Base-by-base conservation (phyloP, 441 rosid species). In the Populus tomentosa region DNA sequence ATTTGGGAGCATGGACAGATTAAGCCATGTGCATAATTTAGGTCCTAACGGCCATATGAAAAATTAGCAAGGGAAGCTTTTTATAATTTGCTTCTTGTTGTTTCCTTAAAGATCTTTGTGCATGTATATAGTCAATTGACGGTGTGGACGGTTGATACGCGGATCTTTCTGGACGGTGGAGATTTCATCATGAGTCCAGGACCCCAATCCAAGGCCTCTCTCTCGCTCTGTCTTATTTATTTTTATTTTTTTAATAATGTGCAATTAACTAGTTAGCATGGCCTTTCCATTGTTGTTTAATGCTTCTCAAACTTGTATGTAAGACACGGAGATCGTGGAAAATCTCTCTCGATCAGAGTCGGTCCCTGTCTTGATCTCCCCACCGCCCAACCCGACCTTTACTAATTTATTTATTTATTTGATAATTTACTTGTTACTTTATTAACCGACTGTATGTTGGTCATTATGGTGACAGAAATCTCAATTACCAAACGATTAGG, bases 141-240 rank as follows among this genome's bases (percentile, higher is more conserved):
- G 69, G 38, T 36, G 67, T 53, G 77, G 83, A 70, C 83, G 83
- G 86, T 69, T 81, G 89, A 87, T 87, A 83, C 73, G 89, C 79
- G 78, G 78, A 83, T 85, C 88, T 77, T 65, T 38, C 6, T 76
- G 83, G 85, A 82, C 86, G 84, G 85, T 75, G 69, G 77, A 75
- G 82, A 83, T 80, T 35, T 67, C 71, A 62, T 66, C 69, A 26
- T 18, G 64, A 20, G 18, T 13, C 10, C 21, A 10, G 5, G 18
- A 13, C 18, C 46, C 32, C 42, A 2, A n/a, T 16, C 16, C 24
- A 11, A 72, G 28, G 28, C 14, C 32, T 11, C 1, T 69, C 14
- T 69, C 40, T 38, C 24, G 5, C 0, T 69, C 13, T 69, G 21
- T 36, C 16, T 20, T n/a, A n/a, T 23, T 33, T 28, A 28, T 2